Base-by-base conservation (phyloP, 2,329 filamentous ascomycete genomes). In the Sarocladium kiliense region DNA sequence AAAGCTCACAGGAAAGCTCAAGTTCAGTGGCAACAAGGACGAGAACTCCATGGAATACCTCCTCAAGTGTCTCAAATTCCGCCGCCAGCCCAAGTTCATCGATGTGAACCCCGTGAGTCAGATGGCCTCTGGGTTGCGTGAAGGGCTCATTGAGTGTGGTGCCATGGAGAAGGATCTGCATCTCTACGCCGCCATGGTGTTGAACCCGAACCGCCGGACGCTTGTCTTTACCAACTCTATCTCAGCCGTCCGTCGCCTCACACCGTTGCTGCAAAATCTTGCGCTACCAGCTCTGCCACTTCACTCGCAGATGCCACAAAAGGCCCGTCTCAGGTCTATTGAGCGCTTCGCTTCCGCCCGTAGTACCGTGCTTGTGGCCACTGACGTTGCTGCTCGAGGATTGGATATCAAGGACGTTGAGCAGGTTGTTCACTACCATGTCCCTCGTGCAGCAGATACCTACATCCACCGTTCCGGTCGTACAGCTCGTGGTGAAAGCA, bases 201-300 rank as follows among this genome's bases (percentile, higher is more conserved):
- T 96, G 56, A 88, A 96, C 66, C 86, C 89, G 1, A 86, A 86
- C 49, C 82, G 86, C 36, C 88, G 92, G 30, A 91, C 90, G 0
- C 78, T 99, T 2, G 85, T 99, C 49, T 99, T 99, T 69, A 91
- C 92, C 26, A 99, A 99, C 74, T 96, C 92, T 44, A 97, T 99
- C 69, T 89, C 89, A 54, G 88, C 93, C 2, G 93, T 96, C 53
- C 87, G 91, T 44, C 89, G 94, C 36, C 77, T 99, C 12, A 85
- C 87, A 0, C 90, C 93, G 1, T 82, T 97, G 65, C 80, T 99
- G 1, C 85, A 93, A 62, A 90, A 89, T 61, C 83, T 99, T 53
- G 82, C 87, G 59, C 78, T 97, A 9, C 85, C 87, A 2, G 88
- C 86, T 1, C 76, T 90, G 11, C 85, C 89, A 0, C 77, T 99